Conservation (phyloP, 768 basidiomycete species). For the Scleroderma citrinum region DNA sequence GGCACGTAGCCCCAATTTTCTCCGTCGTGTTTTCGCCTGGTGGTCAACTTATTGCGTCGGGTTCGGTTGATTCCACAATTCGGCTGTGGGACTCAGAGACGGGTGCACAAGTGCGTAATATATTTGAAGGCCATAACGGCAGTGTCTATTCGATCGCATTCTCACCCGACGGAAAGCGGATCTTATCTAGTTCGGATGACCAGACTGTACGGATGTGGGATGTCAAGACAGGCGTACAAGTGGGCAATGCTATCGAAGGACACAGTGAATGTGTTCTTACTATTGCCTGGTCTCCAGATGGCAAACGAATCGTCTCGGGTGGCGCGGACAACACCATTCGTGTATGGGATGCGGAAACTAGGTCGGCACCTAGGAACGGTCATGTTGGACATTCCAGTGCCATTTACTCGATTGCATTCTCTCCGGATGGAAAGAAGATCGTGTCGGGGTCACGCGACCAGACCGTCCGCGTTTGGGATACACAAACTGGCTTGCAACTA, state of each 20-base stretch:
- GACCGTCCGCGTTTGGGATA: slow-evolving; percentile 6
- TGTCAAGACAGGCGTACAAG: not conserved
- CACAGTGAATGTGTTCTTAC: not conserved
- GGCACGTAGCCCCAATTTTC: not conserved
- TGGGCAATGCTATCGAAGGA: not conserved
- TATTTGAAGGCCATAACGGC: not conserved
- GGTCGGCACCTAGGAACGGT: too few relatives aligned
- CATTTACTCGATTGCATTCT: slow-evolving; percentile 26
- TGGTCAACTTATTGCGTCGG: not conserved
- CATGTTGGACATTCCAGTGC: too few relatives aligned
- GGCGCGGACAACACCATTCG: not conserved
- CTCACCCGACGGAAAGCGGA: slow-evolving; percentile 13
- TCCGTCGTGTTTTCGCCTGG: not conserved
- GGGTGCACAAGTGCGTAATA: not conserved
- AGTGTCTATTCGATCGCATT: slow-evolving; percentile 12
- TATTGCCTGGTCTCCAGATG: slow-evolving; percentile 12
- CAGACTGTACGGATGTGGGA: slow-evolving; percentile 2
- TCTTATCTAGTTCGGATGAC: not conserved
- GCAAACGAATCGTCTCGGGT: slow-evolving; percentile 5
- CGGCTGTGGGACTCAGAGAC: not conserved
- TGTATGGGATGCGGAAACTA: not conserved
- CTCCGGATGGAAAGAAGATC: slow-evolving; percentile 36
- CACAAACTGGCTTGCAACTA: too few relatives aligned
- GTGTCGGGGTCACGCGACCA: slow-evolving; percentile 35
- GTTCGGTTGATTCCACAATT: not conserved